Conservation (phyloP, 495 filamentous ascomycete genomes). For the Neurospora terricola region DNA sequence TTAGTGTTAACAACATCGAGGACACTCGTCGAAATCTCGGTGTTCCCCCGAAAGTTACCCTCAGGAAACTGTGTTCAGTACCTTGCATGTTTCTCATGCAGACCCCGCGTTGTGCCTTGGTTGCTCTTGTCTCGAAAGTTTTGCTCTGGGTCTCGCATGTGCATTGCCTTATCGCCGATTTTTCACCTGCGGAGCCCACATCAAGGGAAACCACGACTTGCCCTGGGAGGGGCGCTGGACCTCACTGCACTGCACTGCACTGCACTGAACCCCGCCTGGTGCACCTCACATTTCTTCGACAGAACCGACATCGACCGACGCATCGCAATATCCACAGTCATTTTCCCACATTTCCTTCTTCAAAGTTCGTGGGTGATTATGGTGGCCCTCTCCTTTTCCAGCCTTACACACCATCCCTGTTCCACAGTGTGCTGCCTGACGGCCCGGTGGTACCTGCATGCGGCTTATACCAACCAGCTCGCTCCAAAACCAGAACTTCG, state of each 20-base stretch:
- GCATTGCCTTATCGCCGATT: background rate
- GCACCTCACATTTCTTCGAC: background rate
- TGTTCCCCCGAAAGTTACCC: rapidly evolving
- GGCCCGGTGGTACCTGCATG: background rate
- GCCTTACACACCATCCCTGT: background rate
- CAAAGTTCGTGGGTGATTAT: no score
- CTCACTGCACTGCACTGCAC: background rate
- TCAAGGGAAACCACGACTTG: background rate
- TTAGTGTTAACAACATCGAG: background rate
- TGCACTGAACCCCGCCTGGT: background rate
- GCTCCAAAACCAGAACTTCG: background rate
- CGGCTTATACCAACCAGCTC: background rate
- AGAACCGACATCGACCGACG: background rate
- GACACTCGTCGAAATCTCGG: background rate
- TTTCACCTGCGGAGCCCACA: background rate
- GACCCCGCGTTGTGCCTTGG: background rate
- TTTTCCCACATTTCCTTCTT: no score
- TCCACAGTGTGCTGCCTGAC: background rate
- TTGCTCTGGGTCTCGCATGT: background rate
- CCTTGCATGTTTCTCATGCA: background rate
- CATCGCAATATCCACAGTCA: background rate
- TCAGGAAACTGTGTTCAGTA: background rate
- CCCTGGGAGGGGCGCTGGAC: background rate
- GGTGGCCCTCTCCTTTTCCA: background rate
- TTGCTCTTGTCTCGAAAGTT: background rate